These are phyloP conservation scores for Monilinia aucupariae DNA, from an alignment of 2,329 filamentous ascomycete genomes.

Conservation along the genomic window DNA sequence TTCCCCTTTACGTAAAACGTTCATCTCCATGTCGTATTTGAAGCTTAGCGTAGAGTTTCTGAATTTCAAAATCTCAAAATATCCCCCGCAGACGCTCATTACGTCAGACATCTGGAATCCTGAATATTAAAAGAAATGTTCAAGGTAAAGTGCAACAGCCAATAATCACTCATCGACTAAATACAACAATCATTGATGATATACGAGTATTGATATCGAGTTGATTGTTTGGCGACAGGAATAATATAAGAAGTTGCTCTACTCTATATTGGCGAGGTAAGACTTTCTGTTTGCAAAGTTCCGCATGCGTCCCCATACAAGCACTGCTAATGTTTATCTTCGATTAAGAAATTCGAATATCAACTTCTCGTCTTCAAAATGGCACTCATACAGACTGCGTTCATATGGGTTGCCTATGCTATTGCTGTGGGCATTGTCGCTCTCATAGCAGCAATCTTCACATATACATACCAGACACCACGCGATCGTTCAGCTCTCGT, in stretches of 20 bases:
- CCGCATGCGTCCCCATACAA: neutral
- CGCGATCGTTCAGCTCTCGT: constrained; percentile 79
- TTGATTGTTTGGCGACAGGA: neutral
- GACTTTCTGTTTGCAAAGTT: neutral
- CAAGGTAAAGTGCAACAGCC: neutral
- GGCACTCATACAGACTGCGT: constrained; percentile 70
- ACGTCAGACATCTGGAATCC: constrained; percentile 14
- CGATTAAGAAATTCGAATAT: neutral
- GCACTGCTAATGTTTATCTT: neutral
- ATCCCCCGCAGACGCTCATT: constrained; percentile 7
- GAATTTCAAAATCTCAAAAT: neutral
- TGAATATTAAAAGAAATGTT: neutral
- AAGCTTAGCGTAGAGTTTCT: neutral
- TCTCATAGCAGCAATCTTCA: constrained; percentile 73
- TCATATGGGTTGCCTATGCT: constrained; percentile 94
- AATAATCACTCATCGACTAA: no score
- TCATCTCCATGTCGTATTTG: no score
- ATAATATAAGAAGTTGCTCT: neutral
- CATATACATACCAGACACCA: constrained; percentile 85
- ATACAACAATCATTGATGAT: no score
- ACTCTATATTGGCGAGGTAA: neutral
- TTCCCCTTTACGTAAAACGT: no score
- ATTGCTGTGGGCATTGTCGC: constrained; percentile 74
- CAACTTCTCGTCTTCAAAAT: constrained; percentile 23
- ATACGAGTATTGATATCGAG: neutral